A percentile compares a stretch with the other conserved stretches of the same genome.
phyloP scores from a whole-genome alignment of 2,329 filamentous ascomycete species.

The Tolypocladium album region DNA sequence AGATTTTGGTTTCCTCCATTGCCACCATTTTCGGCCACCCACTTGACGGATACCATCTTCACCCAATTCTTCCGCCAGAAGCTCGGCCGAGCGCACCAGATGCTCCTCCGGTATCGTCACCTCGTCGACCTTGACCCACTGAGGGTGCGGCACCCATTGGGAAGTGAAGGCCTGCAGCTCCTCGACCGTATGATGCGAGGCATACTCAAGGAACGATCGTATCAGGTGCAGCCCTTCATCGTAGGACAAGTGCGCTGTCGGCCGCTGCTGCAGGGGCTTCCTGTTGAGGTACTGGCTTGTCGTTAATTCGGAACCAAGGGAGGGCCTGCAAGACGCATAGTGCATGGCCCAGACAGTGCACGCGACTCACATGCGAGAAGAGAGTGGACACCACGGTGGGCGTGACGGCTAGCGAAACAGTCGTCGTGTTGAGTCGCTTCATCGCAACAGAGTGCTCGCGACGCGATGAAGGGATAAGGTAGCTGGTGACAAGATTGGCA shows the following conservation, averaged over 20 bases:
- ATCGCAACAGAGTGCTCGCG: conserved; percentile 14
- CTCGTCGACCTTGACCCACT: conserved; percentile 74
- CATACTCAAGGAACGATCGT: conserved; percentile 73
- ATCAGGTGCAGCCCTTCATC: conserved; percentile 85
- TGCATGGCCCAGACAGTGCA: neutral
- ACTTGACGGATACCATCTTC: conserved; percentile 61
- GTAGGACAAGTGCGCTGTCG: conserved; percentile 85
- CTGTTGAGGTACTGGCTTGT: conserved; percentile 64
- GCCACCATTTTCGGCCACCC: conserved; percentile 81
- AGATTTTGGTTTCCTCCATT: conserved; percentile 62
- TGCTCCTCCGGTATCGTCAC: conserved; percentile 54
- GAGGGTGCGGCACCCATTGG: conserved; percentile 83
- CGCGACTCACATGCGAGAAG: conserved; percentile 62
- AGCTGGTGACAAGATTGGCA: neutral
- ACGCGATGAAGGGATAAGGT: neutral
- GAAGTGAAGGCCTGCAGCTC: conserved; percentile 84
- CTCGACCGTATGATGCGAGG: conserved; percentile 83
- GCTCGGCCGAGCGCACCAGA: conserved; percentile 53
- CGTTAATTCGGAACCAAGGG: neutral
- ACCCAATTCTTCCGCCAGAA: conserved; percentile 66
- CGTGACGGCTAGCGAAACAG: conserved; percentile 73
- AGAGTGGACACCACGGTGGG: conserved; percentile 82
- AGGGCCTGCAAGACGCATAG: neutral
- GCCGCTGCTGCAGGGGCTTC: conserved; percentile 63
- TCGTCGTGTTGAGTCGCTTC: conserved; percentile 62